Evolutionary conservation across 1,284 basidiomycete species (phyloP).

Genomic region (Athelia psychrophila): DNA sequence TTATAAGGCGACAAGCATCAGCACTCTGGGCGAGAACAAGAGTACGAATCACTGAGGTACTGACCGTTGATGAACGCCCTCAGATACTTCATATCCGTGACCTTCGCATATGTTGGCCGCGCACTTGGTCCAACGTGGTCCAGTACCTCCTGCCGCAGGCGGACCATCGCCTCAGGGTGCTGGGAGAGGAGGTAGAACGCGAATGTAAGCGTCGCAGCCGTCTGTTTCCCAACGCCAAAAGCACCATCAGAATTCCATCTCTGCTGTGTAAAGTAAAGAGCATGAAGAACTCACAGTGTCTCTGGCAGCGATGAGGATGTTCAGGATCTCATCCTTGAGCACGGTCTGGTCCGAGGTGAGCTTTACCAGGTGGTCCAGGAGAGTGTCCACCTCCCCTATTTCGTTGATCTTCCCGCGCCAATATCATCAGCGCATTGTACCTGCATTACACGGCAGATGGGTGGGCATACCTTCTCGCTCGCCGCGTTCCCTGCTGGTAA

Average conservation of each 20-base stretch:
- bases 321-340: constrained; percentile 22
- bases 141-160: constrained; percentile 28
- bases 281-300: constrained; percentile 13
- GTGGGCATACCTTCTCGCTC: constrained; percentile 10
- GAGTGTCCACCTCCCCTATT: constrained; percentile 7
- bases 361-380: constrained; percentile 12
- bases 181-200: constrained; percentile 27
- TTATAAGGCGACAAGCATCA: too few species aligned
- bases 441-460: too few species aligned
- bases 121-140: constrained; percentile 14
- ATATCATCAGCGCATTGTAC: too few species aligned
- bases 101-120: constrained; percentile 23
- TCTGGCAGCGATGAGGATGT: constrained; percentile 19
- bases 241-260: too few species aligned
- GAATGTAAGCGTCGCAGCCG: constrained; percentile 23
- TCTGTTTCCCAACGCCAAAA: constrained; percentile 14
- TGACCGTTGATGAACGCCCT: constrained; percentile 28
- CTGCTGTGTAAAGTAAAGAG: too few species aligned
- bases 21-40: too few species aligned
- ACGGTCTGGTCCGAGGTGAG: constrained; percentile 14
- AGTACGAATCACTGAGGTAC: too few species aligned
- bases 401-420: too few species aligned
- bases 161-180: constrained; percentile 21
- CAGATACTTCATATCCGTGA: constrained; percentile 28
- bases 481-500: constrained; percentile 18